phyloP scores from a whole-genome alignment of 192 early-diverging fungal genomes.

The Backusella circina region DNA sequence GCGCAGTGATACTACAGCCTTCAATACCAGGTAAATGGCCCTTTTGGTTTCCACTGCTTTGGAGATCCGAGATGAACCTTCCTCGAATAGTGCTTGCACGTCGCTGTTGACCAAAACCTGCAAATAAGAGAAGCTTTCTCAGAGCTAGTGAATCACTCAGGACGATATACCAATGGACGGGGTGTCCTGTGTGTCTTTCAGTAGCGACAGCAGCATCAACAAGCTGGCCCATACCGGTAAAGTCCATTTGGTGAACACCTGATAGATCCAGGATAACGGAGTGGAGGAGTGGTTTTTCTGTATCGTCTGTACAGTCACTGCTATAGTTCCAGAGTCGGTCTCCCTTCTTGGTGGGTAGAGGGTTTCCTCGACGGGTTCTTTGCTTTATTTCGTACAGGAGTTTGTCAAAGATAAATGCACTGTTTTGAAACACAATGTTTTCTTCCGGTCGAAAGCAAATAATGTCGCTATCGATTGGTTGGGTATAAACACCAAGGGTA shows the following conservation, averaged over 20 bases:
- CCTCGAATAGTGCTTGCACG: neutral
- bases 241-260: conserved; percentile 75
- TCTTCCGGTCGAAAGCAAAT: conserved; percentile 69
- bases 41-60: neutral
- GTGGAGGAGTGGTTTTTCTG: conserved; percentile 46
- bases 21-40: neutral
- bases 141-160: neutral
- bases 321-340: conserved; percentile 25
- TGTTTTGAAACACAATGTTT: conserved; percentile 69
- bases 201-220: conserved; percentile 51
- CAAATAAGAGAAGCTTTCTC: conserved; percentile 14
- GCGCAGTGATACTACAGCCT: neutral
- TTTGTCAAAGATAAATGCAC: conserved; percentile 51
- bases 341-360: neutral
- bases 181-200: conserved; percentile 16
- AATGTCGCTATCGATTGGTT: conserved; percentile 49
- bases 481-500: neutral
- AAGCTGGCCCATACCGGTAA: conserved; percentile 74
- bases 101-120: conserved; percentile 28
- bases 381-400: conserved; percentile 39
- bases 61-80: conserved; percentile 11
- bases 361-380: conserved; percentile 17
- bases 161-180: conserved; percentile 24
- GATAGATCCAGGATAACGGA: conserved; percentile 82
- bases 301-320: conserved; percentile 41